These are phyloP conservation scores for Syzygium oleosum DNA, from an alignment of 345 rosid genomes.

Conservation along the genomic window DNA sequence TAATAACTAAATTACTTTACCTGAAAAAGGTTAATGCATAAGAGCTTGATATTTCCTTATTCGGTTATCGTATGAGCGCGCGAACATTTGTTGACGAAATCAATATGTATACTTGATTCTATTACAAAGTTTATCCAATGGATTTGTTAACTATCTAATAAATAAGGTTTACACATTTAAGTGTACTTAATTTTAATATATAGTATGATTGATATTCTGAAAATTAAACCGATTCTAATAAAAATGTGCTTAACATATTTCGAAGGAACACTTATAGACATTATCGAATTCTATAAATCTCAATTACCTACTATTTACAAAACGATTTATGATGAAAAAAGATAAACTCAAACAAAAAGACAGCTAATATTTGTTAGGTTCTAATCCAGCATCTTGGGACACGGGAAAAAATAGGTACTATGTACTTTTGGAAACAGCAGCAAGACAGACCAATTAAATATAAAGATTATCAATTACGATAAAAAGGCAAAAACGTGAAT, in stretches of 20 bases:
- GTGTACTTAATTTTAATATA: background rate
- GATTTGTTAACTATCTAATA: background rate
- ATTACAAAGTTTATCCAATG: background rate
- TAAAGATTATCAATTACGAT: background rate
- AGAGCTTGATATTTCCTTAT: background rate
- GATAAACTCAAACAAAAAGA: background rate
- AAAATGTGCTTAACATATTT: background rate
- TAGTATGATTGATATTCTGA: background rate
- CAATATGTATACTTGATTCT: background rate
- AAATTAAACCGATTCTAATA: background rate
- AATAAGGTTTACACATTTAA: background rate
- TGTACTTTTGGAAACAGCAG: background rate
- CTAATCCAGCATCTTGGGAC: background rate
- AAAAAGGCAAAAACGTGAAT: background rate
- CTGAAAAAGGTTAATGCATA: background rate
- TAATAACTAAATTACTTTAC: background rate
- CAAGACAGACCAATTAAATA: background rate
- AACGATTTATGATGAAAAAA: background rate
- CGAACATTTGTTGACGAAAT: background rate
- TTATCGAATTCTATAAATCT: background rate
- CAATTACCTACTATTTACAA: background rate
- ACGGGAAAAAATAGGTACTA: background rate
- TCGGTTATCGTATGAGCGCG: too few relatives aligned
- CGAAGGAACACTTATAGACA: background rate
- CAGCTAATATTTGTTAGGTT: background rate